Percentiles rank a stretch among this genome's conserved stretches.
Evolutionary conservation across 2,329 filamentous ascomycete species (phyloP).

Genomic region (Ophiostoma triangulosporum): DNA sequence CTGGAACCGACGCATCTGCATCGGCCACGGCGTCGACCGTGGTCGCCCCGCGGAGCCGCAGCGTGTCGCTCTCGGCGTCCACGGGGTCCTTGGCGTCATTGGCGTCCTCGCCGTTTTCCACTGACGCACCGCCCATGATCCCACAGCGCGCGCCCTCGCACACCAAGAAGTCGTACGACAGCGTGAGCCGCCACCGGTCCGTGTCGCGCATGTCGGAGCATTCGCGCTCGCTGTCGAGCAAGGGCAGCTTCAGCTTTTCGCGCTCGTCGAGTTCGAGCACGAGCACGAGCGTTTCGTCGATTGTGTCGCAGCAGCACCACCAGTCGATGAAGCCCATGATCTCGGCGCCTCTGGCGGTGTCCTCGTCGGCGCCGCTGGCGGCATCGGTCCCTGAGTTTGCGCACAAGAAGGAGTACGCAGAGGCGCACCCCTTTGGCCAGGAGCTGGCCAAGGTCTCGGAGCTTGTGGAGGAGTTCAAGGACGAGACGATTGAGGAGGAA

Average conservation of each 20-base stretch:
- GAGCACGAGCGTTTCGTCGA: conserved; percentile 30
- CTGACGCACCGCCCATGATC: conserved; percentile 45
- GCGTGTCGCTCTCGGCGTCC: neutral
- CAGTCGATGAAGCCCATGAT: conserved; percentile 1
- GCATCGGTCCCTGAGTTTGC: neutral
- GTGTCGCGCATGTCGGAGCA: conserved; percentile 41
- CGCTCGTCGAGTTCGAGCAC: conserved; percentile 44
- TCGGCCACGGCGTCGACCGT: conserved; percentile 22
- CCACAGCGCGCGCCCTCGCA: conserved; percentile 73
- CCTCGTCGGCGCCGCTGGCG: neutral
- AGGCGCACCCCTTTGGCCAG: conserved; percentile 65
- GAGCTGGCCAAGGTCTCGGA: conserved; percentile 89
- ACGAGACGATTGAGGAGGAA: conserved; percentile 25
- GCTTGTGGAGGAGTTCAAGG: conserved; percentile 73
- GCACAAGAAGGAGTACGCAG: conserved; percentile 23
- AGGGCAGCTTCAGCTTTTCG: conserved; percentile 42
- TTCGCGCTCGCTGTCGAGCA: conserved; percentile 40
- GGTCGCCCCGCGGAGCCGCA: conserved; percentile 20
- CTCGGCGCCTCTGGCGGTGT: neutral
- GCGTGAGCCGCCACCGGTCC: conserved; percentile 36
- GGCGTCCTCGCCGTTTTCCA: conserved; percentile 16
- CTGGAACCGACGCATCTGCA: neutral
- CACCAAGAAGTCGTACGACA: conserved; percentile 71
- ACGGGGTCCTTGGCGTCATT: too few species aligned
- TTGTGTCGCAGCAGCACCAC: conserved; percentile 22